phyloP scores from a whole-genome alignment of 352 stramenopile genomes.

The Phytophthora europaea region DNA sequence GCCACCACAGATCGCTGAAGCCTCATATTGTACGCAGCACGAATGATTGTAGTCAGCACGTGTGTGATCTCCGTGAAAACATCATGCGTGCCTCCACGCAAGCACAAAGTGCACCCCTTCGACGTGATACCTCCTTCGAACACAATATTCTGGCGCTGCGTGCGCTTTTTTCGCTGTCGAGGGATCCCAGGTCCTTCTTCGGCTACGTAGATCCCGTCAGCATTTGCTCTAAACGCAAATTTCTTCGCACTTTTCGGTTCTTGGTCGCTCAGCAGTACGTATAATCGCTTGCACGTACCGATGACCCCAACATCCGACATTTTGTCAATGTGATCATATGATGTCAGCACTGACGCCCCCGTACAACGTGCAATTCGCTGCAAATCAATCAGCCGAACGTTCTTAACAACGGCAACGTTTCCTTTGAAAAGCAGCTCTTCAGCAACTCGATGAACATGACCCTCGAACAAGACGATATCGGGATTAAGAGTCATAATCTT shows the following conservation, averaged over 20 bases:
- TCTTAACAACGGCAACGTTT: conserved; percentile 88
- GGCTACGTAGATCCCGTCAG: conserved; percentile 26
- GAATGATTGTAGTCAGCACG: conserved; percentile 70
- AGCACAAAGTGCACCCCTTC: conserved; percentile 86
- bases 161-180: conserved; percentile 59
- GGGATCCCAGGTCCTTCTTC: conserved; percentile 23
- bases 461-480: conserved; percentile 89
- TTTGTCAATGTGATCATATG: conserved; percentile 91
- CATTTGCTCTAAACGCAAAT: conserved; percentile 52
- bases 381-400: conserved; percentile 81
- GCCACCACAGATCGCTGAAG: conserved; percentile 71
- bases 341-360: conserved; percentile 80
- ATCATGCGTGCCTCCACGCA: conserved; percentile 69
- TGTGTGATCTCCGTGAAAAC: conserved; percentile 80
- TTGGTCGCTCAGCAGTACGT: conserved; percentile 85
- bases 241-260: conserved; percentile 76
- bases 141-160: conserved; percentile 86
- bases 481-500: conserved; percentile 89
- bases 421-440: conserved; percentile 84
- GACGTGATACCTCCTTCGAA: conserved; percentile 82
- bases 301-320: conserved; percentile 82
- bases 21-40: conserved; percentile 83
- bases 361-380: conserved; percentile 84
- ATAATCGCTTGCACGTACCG: conserved; percentile 85
- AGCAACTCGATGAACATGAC: conserved; percentile 86